phyloP scores from a whole-genome alignment of 805 yeast genomes.

The Wickerhamomyces bisporus region DNA sequence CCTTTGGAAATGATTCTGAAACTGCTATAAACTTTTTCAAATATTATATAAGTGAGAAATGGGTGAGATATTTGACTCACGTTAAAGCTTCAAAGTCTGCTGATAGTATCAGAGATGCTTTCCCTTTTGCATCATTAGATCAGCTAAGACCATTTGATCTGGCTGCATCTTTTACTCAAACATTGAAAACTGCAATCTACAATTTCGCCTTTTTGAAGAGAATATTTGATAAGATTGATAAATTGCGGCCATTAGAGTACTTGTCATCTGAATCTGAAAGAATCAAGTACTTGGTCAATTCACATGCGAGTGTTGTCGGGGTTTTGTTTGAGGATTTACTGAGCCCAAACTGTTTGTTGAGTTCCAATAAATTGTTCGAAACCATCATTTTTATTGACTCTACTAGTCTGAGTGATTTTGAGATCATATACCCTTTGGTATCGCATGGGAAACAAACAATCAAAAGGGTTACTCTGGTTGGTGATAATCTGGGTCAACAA shows the following conservation, averaged over 20 bases:
- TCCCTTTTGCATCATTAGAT: constrained; percentile 13
- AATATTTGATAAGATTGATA: constrained; percentile 21
- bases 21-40: constrained; percentile 30
- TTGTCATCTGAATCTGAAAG: constrained; percentile 11
- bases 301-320: constrained; percentile 27
- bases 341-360: constrained; percentile 7
- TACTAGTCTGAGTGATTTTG: constrained; percentile 26
- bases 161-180: not conserved
- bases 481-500: constrained; percentile 26
- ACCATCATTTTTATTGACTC: constrained; percentile 31
- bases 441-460: constrained; percentile 8
- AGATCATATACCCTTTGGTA: constrained; percentile 26
- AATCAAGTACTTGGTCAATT: constrained; percentile 19
- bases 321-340: constrained; percentile 20
- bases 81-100: not conserved
- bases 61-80: constrained; percentile 6
- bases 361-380: constrained; percentile 21
- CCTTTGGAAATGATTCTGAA: constrained; percentile 33
- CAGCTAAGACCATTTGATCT: not conserved
- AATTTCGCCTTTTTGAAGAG: constrained; percentile 14
- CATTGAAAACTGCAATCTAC: not conserved
- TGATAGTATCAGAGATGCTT: not conserved
- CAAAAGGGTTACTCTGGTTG: constrained; percentile 29
- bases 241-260: constrained; percentile 25
- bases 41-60: constrained; percentile 17